Percentiles rank a stretch among this genome's conserved stretches.
Evolutionary conservation across 495 filamentous ascomycete genomes (phyloP).

Genomic region (Penicillium fimorum): DNA sequence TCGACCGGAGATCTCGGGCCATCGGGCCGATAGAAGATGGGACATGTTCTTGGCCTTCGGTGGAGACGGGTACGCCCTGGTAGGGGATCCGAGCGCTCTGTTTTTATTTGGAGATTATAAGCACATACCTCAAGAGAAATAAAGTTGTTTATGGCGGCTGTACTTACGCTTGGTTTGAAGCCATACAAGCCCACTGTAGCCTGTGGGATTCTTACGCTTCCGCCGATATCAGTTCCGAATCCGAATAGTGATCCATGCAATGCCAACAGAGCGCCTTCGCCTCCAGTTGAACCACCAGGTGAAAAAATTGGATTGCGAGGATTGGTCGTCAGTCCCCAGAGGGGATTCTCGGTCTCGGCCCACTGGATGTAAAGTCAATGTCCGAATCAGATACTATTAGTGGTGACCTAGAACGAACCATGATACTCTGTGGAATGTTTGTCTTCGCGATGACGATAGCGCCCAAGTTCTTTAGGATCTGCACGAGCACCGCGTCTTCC

Average conservation of each 20-base stretch:
- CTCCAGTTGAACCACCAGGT: constrained; percentile 61
- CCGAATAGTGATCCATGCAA: constrained; percentile 62
- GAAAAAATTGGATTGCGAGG: constrained; percentile 48
- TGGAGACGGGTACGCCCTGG: constrained; percentile 46
- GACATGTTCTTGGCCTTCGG: constrained; percentile 54
- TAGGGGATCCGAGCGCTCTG: constrained; percentile 50
- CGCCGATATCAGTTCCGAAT: constrained; percentile 64
- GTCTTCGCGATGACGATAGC: constrained; percentile 61
- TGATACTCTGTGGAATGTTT: constrained; percentile 55
- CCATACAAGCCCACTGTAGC: constrained; percentile 53
- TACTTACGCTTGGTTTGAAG: constrained; percentile 54
- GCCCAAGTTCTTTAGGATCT: constrained; percentile 47
- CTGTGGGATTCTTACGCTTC: constrained; percentile 57
- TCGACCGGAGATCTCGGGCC: constrained; percentile 42
- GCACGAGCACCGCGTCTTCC: constrained; percentile 48
- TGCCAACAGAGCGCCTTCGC: constrained; percentile 60
- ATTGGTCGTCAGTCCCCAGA: constrained; percentile 54
- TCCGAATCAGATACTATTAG: background rate
- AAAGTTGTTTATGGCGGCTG: background rate
- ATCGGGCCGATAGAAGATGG: constrained; percentile 53
- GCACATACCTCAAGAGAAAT: background rate
- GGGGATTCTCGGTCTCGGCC: constrained; percentile 55
- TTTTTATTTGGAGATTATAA: background rate
- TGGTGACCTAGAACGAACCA: constrained; percentile 30
- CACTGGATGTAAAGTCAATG: constrained; percentile 23